These are phyloP conservation scores for Diaporthe citriasiana DNA, from an alignment of 2,329 filamentous ascomycete genomes.

Conservation along the genomic window DNA sequence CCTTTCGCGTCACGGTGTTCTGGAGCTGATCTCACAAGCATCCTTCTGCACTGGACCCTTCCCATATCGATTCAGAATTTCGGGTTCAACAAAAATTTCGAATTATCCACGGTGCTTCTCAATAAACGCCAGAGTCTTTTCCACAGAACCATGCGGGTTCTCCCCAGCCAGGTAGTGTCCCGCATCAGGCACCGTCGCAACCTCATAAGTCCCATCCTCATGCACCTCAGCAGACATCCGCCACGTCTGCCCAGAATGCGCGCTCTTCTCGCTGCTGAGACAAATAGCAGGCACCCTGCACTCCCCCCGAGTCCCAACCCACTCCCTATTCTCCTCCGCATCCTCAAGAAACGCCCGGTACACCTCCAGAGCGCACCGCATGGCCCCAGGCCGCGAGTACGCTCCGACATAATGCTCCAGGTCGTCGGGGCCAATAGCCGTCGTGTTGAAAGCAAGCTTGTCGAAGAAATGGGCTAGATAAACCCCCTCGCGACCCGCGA, in stretches of 20 bases:
- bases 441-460: constrained; percentile 10
- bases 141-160: neutral
- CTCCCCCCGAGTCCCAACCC: neutral
- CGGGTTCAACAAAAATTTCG: too few species aligned
- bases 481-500: too few species aligned
- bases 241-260: neutral
- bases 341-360: neutral
- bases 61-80: neutral
- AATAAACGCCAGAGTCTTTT: neutral
- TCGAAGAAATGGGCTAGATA: neutral
- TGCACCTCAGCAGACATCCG: constrained; percentile 6
- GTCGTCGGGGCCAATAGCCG: neutral
- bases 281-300: neutral
- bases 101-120: neutral
- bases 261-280: neutral
- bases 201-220: constrained; percentile 1
- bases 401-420: neutral
- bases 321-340: neutral
- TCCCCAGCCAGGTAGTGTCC: constrained; percentile 15
- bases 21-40: too few species aligned
- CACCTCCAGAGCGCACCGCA: neutral
- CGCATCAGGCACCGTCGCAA: neutral
- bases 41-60: neutral
- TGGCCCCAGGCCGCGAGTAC: constrained; percentile 8
- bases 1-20: too few species aligned